phyloP scores from a whole-genome alignment of 768 basidiomycete genomes.

The Russula emetica region DNA sequence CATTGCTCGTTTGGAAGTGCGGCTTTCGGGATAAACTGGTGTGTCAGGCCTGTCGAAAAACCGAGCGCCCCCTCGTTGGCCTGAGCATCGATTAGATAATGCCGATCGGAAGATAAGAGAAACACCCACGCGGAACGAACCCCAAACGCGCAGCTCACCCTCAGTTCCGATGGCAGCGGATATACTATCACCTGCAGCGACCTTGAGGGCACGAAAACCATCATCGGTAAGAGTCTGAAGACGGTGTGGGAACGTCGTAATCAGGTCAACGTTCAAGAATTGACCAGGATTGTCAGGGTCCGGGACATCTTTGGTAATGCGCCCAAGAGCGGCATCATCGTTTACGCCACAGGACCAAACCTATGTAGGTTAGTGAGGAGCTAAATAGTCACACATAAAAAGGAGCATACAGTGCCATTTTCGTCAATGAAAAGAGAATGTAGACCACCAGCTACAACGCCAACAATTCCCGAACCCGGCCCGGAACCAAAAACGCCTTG shows the following conservation, averaged over 20 bases:
- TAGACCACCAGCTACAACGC: constrained; percentile 77
- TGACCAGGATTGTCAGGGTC: constrained; percentile 55
- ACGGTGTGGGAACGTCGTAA: constrained; percentile 59
- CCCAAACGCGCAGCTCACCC: constrained; percentile 86
- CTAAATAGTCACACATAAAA: background rate
- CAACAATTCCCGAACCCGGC: constrained; percentile 73
- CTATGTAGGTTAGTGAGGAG: constrained; percentile 37
- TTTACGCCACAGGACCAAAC: constrained; percentile 85
- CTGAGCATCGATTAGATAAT: constrained; percentile 35
- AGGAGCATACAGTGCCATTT: constrained; percentile 71
- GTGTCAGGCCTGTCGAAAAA: constrained; percentile 61
- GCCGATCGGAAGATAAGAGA: constrained; percentile 7
- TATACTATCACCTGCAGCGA: constrained; percentile 84
- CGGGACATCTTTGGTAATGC: constrained; percentile 59
- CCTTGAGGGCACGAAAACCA: constrained; percentile 76
- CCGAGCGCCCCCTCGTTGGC: constrained; percentile 80
- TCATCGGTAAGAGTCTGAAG: constrained; percentile 67
- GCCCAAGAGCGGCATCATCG: constrained; percentile 84
- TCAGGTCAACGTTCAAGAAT: constrained; percentile 50
- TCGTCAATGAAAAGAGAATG: constrained; percentile 89
- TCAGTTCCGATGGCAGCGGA: constrained; percentile 76
- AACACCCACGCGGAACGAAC: constrained; percentile 73
- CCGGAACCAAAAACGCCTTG: constrained; percentile 64
- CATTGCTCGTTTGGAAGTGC: constrained; percentile 63
- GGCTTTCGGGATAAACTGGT: constrained; percentile 65